A percentile compares a stretch with the other conserved stretches of the same genome.
Conservation (phyloP, 495 filamentous ascomycete species). For the Pyronema domesticum region DNA sequence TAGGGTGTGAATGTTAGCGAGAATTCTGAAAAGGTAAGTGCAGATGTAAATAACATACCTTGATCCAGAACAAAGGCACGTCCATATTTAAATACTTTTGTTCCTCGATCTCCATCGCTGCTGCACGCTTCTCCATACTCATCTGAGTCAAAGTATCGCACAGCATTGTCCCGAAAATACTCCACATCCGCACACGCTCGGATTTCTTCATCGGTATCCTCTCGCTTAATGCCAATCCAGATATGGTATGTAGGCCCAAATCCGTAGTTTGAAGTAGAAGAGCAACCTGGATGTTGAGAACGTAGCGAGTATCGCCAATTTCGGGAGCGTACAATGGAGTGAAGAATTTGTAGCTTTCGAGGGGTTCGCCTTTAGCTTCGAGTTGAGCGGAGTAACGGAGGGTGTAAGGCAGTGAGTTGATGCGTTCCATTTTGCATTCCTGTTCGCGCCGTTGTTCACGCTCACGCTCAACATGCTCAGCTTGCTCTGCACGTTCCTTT, state of each 20-base stretch:
- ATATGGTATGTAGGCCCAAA: conserved; percentile 14
- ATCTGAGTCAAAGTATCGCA: conserved; percentile 12
- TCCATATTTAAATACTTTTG: conserved; percentile 20
- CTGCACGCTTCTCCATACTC: conserved; percentile 11
- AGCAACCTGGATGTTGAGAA: conserved; percentile 23
- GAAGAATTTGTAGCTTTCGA: conserved; percentile 10
- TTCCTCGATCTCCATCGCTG: conserved; percentile 12
- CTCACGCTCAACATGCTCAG: neutral
- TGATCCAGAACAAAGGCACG: conserved; percentile 23
- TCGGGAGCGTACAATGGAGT: conserved; percentile 16
- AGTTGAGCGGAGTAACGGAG: conserved; percentile 13
- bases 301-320: conserved; percentile 6
- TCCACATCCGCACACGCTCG: conserved; percentile 22
- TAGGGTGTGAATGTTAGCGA: no score
- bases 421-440: conserved; percentile 12
- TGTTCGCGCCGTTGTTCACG: conserved; percentile 1
- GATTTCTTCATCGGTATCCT: conserved; percentile 9
- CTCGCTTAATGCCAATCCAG: conserved; percentile 5
- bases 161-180: conserved; percentile 16
- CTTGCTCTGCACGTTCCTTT: conserved; percentile 19
- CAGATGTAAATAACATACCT: conserved; percentile 8
- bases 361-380: neutral
- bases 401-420: conserved; percentile 17
- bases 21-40: no score
- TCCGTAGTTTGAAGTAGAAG: conserved; percentile 19